Evolutionary conservation across 768 basidiomycete species (phyloP).

Genomic region (Agrocybe chaxingu): DNA sequence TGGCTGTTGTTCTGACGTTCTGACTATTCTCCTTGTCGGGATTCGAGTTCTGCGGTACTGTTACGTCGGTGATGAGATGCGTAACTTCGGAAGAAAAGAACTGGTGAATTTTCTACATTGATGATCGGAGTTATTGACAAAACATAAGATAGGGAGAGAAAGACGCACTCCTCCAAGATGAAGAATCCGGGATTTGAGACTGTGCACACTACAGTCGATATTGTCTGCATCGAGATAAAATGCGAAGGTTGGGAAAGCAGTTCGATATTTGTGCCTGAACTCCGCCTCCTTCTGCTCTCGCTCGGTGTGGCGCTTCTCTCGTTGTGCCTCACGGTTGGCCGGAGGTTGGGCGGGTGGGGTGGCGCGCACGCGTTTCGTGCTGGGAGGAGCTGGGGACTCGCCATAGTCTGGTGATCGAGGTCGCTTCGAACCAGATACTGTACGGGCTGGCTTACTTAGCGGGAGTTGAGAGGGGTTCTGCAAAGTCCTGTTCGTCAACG

Average conservation of each 20-base stretch:
- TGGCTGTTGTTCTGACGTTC: constrained; percentile 22
- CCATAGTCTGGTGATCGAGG: constrained; percentile 25
- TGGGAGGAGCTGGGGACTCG: constrained; percentile 5
- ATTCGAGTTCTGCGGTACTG: constrained; percentile 38
- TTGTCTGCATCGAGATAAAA: constrained; percentile 79
- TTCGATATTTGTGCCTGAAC: constrained; percentile 81
- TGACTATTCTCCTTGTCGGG: constrained; percentile 69
- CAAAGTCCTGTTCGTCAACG: constrained; percentile 16
- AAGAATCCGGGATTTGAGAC: constrained; percentile 52
- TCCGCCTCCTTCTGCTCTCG: constrained; percentile 59
- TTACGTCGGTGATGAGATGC: constrained; percentile 77
- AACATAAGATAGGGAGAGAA: background rate
- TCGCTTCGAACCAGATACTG: constrained; percentile 23
- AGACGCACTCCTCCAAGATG: constrained; percentile 76
- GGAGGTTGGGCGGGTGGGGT: constrained; percentile 36
- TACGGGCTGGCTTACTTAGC: constrained; percentile 13
- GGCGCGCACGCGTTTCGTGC: constrained; percentile 23
- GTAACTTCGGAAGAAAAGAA: constrained; percentile 89
- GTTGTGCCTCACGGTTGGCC: constrained; percentile 28
- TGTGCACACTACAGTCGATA: constrained; percentile 32
- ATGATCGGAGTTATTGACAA: constrained; percentile 5
- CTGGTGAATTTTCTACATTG: constrained; percentile 68
- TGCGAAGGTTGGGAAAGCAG: constrained; percentile 78
- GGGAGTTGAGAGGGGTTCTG: constrained; percentile 14
- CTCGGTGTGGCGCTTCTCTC: constrained; percentile 46